phyloP scores from a whole-genome alignment of 495 filamentous ascomycete species.

The Aspergillus cristatus region DNA sequence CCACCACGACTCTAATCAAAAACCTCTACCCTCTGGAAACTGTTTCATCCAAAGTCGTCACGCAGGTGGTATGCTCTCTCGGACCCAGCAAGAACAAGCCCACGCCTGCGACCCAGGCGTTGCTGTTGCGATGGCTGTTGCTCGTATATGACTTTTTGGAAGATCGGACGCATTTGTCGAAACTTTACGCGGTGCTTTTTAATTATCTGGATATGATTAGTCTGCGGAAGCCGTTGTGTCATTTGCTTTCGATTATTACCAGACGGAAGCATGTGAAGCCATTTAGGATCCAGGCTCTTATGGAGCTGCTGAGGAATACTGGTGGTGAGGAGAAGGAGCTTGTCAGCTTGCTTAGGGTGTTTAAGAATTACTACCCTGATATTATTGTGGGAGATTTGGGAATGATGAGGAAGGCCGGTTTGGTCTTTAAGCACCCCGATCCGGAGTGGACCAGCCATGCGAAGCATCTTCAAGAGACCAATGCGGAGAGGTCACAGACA shows the following conservation, averaged over 20 bases:
- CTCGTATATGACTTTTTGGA: slow-evolving; percentile 68
- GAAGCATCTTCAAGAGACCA: slow-evolving; percentile 54
- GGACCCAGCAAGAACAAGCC: slow-evolving; percentile 75
- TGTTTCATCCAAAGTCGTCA: slow-evolving; percentile 51
- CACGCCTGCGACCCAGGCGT: slow-evolving; percentile 55
- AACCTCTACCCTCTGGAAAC: slow-evolving; percentile 64
- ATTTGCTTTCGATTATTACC: slow-evolving; percentile 75
- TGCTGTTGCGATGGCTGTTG: slow-evolving; percentile 71
- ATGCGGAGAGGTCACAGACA: slow-evolving; percentile 24
- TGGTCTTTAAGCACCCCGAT: slow-evolving; percentile 60
- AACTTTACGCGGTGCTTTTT: slow-evolving; percentile 70
- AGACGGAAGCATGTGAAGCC: slow-evolving; percentile 81
- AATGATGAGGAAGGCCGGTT: slow-evolving; percentile 20
- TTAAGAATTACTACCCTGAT: slow-evolving; percentile 86
- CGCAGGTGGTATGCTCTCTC: slow-evolving; percentile 61
- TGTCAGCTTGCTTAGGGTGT: slow-evolving; percentile 68
- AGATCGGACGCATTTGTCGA: slow-evolving; percentile 53
- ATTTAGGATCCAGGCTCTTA: slow-evolving; percentile 75
- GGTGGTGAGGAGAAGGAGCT: slow-evolving; percentile 61
- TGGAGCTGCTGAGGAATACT: slow-evolving; percentile 37
- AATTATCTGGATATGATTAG: slow-evolving; percentile 75
- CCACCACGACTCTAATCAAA: slow-evolving; percentile 55
- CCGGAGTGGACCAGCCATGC: slow-evolving; percentile 66
- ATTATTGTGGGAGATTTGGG: slow-evolving; percentile 65
- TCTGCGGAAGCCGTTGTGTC: slow-evolving; percentile 49